Base-by-base conservation (phyloP, 225 moss, liverwort and hornwort species). In the Physcomitrium patens region DNA sequence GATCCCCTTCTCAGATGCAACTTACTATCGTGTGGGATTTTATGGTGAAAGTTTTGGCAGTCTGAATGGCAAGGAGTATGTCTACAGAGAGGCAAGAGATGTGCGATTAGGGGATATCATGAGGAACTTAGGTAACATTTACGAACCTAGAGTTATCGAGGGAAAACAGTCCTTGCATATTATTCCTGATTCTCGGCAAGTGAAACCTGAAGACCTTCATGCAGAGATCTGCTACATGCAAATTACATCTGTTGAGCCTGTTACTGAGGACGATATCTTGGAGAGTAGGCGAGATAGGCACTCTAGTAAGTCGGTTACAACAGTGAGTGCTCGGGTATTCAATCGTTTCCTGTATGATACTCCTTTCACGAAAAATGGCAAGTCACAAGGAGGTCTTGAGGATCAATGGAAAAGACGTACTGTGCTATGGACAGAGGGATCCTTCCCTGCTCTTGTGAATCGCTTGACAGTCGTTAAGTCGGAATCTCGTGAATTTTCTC, bases 401-500 rank as follows among this genome's bases (percentile, higher is more conserved):
- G 91, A 91, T 71, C 91, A 91, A 68, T 91, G 91, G 91, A 91
- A 91, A 73, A 74, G 87, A 54, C 84, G 87, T 51, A 88, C 86
- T 47, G 86, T 91, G 10, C 69, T 91, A 8, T 82, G 86, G 77
- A 89, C 84, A 26, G 86, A 91, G 51, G 91, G 91, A 43, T 84
- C 86, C 5, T 91, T 91, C 19, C 91, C 91, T 19, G 86, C 91
- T 0, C 76, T 90, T 42, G 86, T 90, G 57, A 99, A 95, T 75
- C 91, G 99, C 54, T 89, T 99, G 27, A 78, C 91, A 54, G 95
- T 93, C 60, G 84, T 91, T 3, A 95, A 93, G 65, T 99, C 95
- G 31, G 89, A 83, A 59, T 99, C 99, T 3, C 87, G 95, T 71
- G 99, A 99, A 61, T 99, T 95, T 68, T 91, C 99, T 63, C 99